phyloP scores from a whole-genome alignment of 2,329 filamentous ascomycete species.

The Paracoccidioides lutzii region DNA sequence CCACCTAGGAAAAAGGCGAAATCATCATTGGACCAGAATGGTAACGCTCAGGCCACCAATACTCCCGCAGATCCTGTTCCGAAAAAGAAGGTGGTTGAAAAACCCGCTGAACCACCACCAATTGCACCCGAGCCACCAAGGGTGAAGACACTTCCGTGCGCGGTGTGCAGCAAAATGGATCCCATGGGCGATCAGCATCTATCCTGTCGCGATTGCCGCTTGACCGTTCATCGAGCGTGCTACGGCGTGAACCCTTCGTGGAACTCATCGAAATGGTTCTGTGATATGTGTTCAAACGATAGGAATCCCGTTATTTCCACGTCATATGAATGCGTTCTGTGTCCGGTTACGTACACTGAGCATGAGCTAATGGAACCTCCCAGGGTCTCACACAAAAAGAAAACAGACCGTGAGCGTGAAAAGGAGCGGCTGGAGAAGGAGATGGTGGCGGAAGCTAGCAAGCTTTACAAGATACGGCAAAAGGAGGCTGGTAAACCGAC shows the following conservation, averaged over 20 bases:
- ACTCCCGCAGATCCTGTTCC: slow-evolving; percentile 39
- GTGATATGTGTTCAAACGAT: slow-evolving; percentile 92
- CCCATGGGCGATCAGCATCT: slow-evolving; percentile 58
- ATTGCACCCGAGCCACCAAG: slow-evolving; percentile 68
- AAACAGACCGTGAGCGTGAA: slow-evolving; percentile 80
- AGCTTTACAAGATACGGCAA: slow-evolving; percentile 74
- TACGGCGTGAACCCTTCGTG: slow-evolving; percentile 71
- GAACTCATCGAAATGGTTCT: slow-evolving; percentile 70
- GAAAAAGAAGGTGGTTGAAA: slow-evolving; percentile 48
- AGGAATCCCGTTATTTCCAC: slow-evolving; percentile 87
- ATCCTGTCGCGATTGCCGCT: slow-evolving; percentile 72
- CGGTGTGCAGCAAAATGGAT: slow-evolving; percentile 66
- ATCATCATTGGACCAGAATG: slow-evolving; percentile 36
- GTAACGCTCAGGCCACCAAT: slow-evolving; percentile 34
- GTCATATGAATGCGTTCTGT: slow-evolving; percentile 84
- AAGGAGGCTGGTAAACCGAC: slow-evolving; percentile 70
- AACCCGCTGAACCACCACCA: slow-evolving; percentile 42
- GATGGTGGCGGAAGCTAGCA: slow-evolving; percentile 61
- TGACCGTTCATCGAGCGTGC: slow-evolving; percentile 84
- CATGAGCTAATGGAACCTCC: slow-evolving; percentile 75
- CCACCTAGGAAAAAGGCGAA: slow-evolving; percentile 51
- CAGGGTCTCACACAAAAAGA: slow-evolving; percentile 71
- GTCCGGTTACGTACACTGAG: slow-evolving; percentile 67
- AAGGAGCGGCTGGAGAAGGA: slow-evolving; percentile 79
- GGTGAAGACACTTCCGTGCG: slow-evolving; percentile 67